Base-by-base conservation (phyloP, 176 grass and related monocot species). In the Otatea glauca region DNA sequence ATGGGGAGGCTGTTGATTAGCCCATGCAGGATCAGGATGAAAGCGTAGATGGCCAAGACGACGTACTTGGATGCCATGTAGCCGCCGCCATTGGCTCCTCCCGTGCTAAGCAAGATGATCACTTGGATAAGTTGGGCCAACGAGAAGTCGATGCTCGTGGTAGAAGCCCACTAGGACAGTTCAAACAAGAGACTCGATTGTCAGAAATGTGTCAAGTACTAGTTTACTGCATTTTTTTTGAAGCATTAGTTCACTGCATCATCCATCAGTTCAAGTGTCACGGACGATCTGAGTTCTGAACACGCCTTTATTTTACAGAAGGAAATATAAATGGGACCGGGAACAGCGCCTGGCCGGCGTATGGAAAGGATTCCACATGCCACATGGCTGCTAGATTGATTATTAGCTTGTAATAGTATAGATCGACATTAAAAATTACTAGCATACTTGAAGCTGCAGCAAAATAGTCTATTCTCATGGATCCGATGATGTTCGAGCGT, bases 111-210 rank as follows among this genome's bases (percentile, higher is more conserved):
- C 53, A 96, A 44, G 47, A 96, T 59, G 32, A 95, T 95, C 64
- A 91, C 93, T 48, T 95, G 93, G 48, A 95, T 16, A 34, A 95
- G 70, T 78, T 95, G 93, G 2, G 93, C 93, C 71, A 95, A 35
- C 3, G 93, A 79, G 67, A 93, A 95, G 73, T 93, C 89, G 18
- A 91, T 60, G 72, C 88, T 96, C 66, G 93, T 85, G 4, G 93
- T 92, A 21, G 43, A 62, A 49, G 75, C 85, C 91, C 91, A 97
- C 94, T 97, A 43, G 23, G 9, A 80, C 8, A 77, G 27, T 55
- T 42, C 17, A 44, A 68, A 32, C 16, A 61, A 41, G 43, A 35
- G 71, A 16, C 43, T 24, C 0, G 70, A 20, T 42, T 20, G 72
- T 55, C 60, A 76, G 54, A 27, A 10, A 72, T 43, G 17, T 37